A percentile compares a stretch with the other conserved stretches of the same genome.
Evolutionary conservation across 495 filamentous ascomycete species (phyloP).

Genomic region (Tuber brumale): DNA sequence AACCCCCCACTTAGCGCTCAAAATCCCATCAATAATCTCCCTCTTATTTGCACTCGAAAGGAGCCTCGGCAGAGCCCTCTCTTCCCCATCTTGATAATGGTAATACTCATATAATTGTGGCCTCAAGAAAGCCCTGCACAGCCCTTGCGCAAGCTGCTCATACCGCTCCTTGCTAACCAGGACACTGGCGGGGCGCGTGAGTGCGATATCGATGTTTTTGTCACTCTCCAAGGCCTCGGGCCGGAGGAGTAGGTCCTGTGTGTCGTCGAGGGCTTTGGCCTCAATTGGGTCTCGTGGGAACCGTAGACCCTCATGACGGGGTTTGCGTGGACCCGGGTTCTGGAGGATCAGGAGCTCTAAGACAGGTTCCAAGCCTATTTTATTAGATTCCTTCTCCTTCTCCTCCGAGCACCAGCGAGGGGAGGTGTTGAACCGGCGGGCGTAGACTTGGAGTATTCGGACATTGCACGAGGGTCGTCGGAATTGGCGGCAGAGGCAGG

Average conservation of each 20-base stretch:
- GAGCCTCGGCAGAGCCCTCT: neutral
- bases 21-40: conserved; percentile 23
- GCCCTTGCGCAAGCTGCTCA: conserved; percentile 25
- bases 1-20: conserved; percentile 31
- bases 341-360: conserved; percentile 31
- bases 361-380: neutral
- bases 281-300: conserved; percentile 1
- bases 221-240: conserved; percentile 17
- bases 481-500: conserved; percentile 31
- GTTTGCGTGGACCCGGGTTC: conserved; percentile 14
- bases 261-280: conserved; percentile 18
- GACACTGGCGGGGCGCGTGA: conserved; percentile 13
- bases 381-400: neutral
- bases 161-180: conserved; percentile 34
- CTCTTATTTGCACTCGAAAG: conserved; percentile 10
- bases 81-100: neutral
- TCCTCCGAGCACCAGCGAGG: conserved; percentile 4
- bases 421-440: conserved; percentile 8
- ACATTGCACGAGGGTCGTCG: conserved; percentile 17
- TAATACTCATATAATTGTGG: conserved; percentile 32
- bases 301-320: conserved; percentile 1
- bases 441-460: conserved; percentile 6
- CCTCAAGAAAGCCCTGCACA: conserved; percentile 25
- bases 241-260: conserved; percentile 12
- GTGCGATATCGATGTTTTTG: conserved; percentile 31